Evolutionary conservation across 306 rosid genomes (phyloP).

Genomic region (Abrus pulchellus): DNA sequence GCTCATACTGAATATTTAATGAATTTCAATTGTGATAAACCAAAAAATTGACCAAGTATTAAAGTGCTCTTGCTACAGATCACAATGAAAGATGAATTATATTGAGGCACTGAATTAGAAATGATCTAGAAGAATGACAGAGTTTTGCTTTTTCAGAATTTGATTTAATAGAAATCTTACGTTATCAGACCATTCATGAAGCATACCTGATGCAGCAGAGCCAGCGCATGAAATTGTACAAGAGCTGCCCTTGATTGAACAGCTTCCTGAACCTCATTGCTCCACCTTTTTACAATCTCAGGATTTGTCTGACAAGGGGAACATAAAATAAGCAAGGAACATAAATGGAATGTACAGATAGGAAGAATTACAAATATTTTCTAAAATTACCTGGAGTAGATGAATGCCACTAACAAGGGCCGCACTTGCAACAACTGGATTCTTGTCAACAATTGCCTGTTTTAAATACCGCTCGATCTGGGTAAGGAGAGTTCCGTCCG

Average conservation of each 20-base stretch:
- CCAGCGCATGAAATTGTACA: slow-evolving; percentile 96
- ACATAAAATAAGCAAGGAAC: slow-evolving; percentile 27
- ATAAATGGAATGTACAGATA: slow-evolving; percentile 22
- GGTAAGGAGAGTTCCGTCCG: slow-evolving; percentile 97
- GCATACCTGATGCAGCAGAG: slow-evolving; percentile 93
- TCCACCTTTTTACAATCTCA: slow-evolving; percentile 99
- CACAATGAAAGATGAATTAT: neutral
- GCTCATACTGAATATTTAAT: slow-evolving; percentile 22
- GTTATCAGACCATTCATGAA: slow-evolving; percentile 44
- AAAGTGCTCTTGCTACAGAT: slow-evolving; percentile 15
- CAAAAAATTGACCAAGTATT: slow-evolving; percentile 5
- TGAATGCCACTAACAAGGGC: slow-evolving; percentile 98
- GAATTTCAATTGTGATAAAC: slow-evolving; percentile 16
- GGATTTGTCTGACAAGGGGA: slow-evolving; percentile 79
- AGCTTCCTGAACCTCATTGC: slow-evolving; percentile 99
- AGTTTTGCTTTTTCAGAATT: slow-evolving; percentile 10
- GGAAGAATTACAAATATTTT: neutral
- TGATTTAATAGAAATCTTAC: slow-evolving; percentile 27
- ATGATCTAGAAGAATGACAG: neutral
- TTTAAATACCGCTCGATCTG: slow-evolving; percentile 96
- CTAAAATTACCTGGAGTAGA: slow-evolving; percentile 83
- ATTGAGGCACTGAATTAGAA: slow-evolving; percentile 17
- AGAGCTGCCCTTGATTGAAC: slow-evolving; percentile 99
- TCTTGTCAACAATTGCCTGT: slow-evolving; percentile 98
- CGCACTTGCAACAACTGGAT: slow-evolving; percentile 99